Evolutionary conservation across 208 protist species (phyloP).

Genomic region (Crithidia sp.): DNA sequence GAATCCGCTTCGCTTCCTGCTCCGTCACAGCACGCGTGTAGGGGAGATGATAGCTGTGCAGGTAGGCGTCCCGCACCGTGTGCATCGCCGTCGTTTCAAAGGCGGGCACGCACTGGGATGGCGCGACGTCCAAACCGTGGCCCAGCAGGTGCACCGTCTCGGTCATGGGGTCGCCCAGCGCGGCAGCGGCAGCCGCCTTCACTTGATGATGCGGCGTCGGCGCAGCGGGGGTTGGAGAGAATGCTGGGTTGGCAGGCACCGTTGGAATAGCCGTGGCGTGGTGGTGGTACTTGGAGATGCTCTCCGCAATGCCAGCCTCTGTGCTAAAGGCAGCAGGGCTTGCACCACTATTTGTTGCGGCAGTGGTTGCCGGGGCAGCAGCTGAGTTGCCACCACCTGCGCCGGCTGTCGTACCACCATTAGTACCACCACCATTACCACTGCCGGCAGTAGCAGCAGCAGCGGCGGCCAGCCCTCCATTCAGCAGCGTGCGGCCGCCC

Average conservation of each 20-base stretch:
- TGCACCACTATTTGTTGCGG: neutral
- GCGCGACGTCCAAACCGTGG: neutral
- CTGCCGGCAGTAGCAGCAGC: neutral
- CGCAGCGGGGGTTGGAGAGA: neutral
- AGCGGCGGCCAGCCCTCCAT: neutral
- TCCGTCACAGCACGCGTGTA: conserved; percentile 43
- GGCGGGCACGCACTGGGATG: conserved; percentile 19
- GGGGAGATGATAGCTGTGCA: conserved; percentile 54
- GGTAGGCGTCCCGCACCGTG: conserved; percentile 50
- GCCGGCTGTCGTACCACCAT: too few relatives aligned
- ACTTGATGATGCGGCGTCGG: conserved; percentile 18
- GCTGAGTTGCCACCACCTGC: too few relatives aligned
- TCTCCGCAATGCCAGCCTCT: conserved; percentile 7
- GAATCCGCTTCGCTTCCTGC: conserved; percentile 50
- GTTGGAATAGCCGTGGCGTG: too few relatives aligned
- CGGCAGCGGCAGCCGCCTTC: conserved; percentile 14
- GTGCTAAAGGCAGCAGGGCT: neutral
- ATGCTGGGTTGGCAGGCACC: too few relatives aligned
- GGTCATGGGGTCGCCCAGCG: conserved; percentile 25
- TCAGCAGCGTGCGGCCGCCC: conserved; percentile 19
- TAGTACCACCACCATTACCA: neutral
- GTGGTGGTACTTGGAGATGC: conserved; percentile 17
- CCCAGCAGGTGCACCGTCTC: conserved; percentile 31
- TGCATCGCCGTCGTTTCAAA: conserved; percentile 52
- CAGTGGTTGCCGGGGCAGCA: neutral